Conservation (phyloP, 352 stramenopile genomes). For the Plasmopara viticola region DNA sequence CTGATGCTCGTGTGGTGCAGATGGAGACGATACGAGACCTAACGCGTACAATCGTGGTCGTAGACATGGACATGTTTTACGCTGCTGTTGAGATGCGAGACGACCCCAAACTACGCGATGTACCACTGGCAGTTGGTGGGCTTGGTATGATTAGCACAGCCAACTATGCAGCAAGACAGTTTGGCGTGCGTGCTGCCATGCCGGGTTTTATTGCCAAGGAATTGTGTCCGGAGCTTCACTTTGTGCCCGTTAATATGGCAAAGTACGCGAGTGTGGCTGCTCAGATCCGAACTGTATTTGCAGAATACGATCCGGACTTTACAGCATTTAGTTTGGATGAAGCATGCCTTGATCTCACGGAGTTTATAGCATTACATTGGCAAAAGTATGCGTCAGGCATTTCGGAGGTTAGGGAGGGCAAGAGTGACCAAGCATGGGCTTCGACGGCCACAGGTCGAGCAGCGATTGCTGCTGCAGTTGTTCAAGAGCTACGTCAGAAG, state of each 20-base stretch:
- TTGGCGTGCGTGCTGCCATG: conserved; percentile 94
- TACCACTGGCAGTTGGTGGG: conserved; percentile 90
- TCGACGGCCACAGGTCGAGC: conserved; percentile 13
- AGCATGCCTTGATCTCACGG: conserved; percentile 91
- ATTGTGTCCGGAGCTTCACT: conserved; percentile 91
- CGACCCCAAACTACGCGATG: conserved; percentile 76
- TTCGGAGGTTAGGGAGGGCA: conserved; percentile 11
- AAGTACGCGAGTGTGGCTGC: conserved; percentile 86
- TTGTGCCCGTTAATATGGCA: conserved; percentile 86
- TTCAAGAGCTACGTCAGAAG: conserved; percentile 76
- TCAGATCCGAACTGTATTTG: conserved; percentile 80
- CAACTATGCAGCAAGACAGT: conserved; percentile 93
- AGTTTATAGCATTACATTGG: conserved; percentile 75
- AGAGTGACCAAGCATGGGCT: conserved; percentile 2
- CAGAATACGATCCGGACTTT: conserved; percentile 92
- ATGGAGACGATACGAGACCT: conserved; percentile 54
- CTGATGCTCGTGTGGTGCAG: conserved; percentile 35
- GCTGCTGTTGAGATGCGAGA: conserved; percentile 94
- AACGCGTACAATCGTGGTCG: conserved; percentile 79
- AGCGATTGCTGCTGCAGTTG: conserved; percentile 47
- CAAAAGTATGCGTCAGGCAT: conserved; percentile 25
- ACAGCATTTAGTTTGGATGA: conserved; percentile 91
- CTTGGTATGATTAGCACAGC: conserved; percentile 93
- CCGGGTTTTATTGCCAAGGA: conserved; percentile 94
- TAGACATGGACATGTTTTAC: conserved; percentile 98